Evolutionary conservation across 164 flowering plant genomes (phyloP).

Genomic region (Vitis vinifera): DNA sequence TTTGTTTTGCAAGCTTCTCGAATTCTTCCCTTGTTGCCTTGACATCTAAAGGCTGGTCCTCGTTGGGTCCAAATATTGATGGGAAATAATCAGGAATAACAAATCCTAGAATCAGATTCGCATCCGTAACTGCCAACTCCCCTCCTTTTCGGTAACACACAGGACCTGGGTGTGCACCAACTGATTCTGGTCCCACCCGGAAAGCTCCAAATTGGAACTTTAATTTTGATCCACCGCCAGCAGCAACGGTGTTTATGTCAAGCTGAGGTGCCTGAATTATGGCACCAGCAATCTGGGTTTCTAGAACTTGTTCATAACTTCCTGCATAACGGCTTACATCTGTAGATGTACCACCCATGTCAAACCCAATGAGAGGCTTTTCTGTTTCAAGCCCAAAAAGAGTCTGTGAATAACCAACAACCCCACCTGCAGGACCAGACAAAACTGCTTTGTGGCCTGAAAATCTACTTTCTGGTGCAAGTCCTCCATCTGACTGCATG

Average conservation of each 20-base stretch:
- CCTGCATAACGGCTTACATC: conserved; percentile 98
- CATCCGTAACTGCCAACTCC: conserved; percentile 93
- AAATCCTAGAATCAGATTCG: conserved; percentile 83
- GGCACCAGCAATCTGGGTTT: conserved; percentile 95
- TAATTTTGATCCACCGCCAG: conserved; percentile 97
- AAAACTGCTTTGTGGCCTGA: conserved; percentile 98
- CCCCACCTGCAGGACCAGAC: conserved; percentile 99
- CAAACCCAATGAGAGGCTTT: conserved; percentile 96
- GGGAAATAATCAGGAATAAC: conserved; percentile 94
- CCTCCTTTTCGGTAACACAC: conserved; percentile 98
- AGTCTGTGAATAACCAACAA: conserved; percentile 96
- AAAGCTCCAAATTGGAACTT: conserved; percentile 95
- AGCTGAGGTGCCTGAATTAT: conserved; percentile 98
- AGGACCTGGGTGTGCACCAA: conserved; percentile 99
- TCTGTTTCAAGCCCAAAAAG: conserved; percentile 82
- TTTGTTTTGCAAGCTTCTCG: conserved; percentile 63
- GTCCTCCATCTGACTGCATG: conserved; percentile 99
- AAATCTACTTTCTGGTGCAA: conserved; percentile 93
- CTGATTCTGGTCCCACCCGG: conserved; percentile 96
- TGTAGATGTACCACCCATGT: conserved; percentile 99
- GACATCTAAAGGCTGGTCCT: conserved; percentile 82
- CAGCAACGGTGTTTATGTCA: conserved; percentile 96
- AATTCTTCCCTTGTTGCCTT: conserved; percentile 70
- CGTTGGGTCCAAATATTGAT: conserved; percentile 87
- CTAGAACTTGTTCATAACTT: conserved; percentile 83